Evolutionary conservation across 2,329 filamentous ascomycete species (phyloP).

Genomic region (Fusarium mangiferae): DNA sequence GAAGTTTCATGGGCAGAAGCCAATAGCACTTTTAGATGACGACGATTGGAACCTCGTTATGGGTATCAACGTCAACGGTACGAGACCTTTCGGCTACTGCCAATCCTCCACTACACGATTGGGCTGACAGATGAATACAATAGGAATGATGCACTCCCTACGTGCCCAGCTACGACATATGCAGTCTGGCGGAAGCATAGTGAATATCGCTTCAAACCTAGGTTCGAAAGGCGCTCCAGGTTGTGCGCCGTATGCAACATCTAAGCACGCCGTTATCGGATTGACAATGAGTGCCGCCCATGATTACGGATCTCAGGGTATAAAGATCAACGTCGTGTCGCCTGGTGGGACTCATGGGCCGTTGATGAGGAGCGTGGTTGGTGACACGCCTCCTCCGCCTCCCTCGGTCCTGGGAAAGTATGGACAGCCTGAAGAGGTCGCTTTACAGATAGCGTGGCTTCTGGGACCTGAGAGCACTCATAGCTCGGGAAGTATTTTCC

Average conservation of each 20-base stretch:
- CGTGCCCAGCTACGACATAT: neutral
- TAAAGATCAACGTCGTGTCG: neutral
- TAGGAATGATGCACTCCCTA: neutral
- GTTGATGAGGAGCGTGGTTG: neutral
- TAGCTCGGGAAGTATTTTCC: neutral
- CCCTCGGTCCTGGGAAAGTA: neutral
- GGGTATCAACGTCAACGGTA: neutral
- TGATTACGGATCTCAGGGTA: neutral
- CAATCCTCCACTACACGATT: neutral
- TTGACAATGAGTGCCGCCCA: neutral
- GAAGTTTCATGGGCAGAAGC: neutral
- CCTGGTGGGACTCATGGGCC: neutral
- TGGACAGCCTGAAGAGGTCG: neutral
- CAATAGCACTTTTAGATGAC: neutral
- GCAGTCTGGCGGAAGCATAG: neutral
- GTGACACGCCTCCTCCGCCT: too few relatives aligned
- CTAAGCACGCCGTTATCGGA: neutral
- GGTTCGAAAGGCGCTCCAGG: neutral
- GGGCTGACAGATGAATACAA: neutral
- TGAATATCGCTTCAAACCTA: neutral
- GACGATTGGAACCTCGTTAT: neutral
- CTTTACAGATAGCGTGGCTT: neutral
- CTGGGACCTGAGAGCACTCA: neutral
- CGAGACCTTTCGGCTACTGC: accelerated
- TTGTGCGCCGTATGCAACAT: neutral